A percentile compares a stretch with the other conserved stretches of the same genome.
phyloP scores from a whole-genome alignment of 2,329 filamentous ascomycete genomes.

The Botrytis hyacinthi region DNA sequence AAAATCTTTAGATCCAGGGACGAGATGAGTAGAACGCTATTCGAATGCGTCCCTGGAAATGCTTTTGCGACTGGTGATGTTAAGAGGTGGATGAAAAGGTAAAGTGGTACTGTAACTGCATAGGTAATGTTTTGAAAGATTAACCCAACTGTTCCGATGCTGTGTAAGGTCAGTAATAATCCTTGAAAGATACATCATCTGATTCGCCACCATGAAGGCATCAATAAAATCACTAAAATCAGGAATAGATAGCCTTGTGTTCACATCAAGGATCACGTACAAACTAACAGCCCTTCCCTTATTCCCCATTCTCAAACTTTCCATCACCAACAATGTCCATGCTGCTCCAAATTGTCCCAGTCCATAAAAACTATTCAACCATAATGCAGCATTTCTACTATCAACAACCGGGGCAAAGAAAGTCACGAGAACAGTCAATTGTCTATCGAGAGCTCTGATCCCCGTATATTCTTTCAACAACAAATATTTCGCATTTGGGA shows the following conservation, averaged over 20 bases:
- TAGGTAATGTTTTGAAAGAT: slow-evolving; percentile 45
- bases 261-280: slow-evolving; percentile 37
- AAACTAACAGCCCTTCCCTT: slow-evolving; percentile 42
- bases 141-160: slow-evolving; percentile 43
- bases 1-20: slow-evolving; percentile 36
- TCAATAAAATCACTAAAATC: too few species aligned
- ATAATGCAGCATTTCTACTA: slow-evolving; percentile 23
- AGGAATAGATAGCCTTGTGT: not conserved
- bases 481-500: slow-evolving; percentile 26
- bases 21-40: slow-evolving; percentile 35
- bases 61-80: slow-evolving; percentile 42
- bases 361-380: slow-evolving; percentile 29
- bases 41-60: slow-evolving; percentile 39
- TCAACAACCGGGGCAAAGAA: slow-evolving; percentile 35
- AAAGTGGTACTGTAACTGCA: slow-evolving; percentile 46
- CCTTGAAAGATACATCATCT: not conserved
- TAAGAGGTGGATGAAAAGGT: slow-evolving; percentile 44
- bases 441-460: slow-evolving; percentile 29
- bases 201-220: not conserved
- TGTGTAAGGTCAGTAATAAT: slow-evolving; percentile 21
- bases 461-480: slow-evolving; percentile 31
- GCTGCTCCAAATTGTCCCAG: slow-evolving; percentile 35
- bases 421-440: slow-evolving; percentile 28
- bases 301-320: slow-evolving; percentile 47
- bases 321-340: slow-evolving; percentile 42